phyloP scores from a whole-genome alignment of 805 yeast species.

The Starmerella bacillaris region DNA sequence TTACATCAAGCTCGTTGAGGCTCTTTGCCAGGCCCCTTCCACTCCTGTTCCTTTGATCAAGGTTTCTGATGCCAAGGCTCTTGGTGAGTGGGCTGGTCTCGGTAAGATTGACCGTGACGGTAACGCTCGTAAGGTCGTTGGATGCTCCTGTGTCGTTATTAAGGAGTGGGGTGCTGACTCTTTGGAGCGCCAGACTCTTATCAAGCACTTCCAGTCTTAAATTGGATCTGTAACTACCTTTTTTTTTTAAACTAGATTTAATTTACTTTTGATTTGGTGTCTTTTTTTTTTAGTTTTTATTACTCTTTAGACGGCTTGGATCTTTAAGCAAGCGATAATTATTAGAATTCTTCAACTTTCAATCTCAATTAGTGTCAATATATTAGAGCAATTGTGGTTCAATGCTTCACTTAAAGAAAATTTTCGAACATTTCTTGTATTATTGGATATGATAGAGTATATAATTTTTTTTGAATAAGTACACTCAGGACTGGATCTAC shows the following conservation, averaged over 20 bases:
- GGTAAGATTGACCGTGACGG: conserved; percentile 99
- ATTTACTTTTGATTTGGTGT: not conserved
- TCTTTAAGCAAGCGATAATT: too few relatives aligned
- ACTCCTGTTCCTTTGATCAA: conserved; percentile 93
- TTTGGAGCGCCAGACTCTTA: conserved; percentile 86
- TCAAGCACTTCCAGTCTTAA: conserved; percentile 87
- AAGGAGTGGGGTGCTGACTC: conserved; percentile 99
- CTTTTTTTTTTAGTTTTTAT: not conserved
- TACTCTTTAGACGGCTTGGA: not conserved
- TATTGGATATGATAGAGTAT: too few relatives aligned
- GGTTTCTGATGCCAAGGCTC: conserved; percentile 98
- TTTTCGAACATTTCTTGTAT: too few relatives aligned
- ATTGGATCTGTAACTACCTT: not conserved
- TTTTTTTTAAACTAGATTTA: not conserved
- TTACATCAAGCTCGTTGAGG: conserved; percentile 94
- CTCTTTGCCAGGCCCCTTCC: conserved; percentile 96
- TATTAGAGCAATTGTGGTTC: too few relatives aligned
- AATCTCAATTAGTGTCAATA: too few relatives aligned
- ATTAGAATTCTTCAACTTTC: too few relatives aligned
- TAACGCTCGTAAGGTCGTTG: conserved; percentile 99
- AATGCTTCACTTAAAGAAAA: too few relatives aligned
- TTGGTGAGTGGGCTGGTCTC: conserved; percentile 99
- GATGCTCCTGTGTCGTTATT: conserved; percentile 98
- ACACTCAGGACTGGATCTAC: too few relatives aligned
- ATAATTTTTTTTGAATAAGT: too few relatives aligned